Evolutionary conservation across 2,329 filamentous ascomycete genomes (phyloP), one percentile per base, ranked within the genome.

Genomic region (Mollisiaceae sp.): DNA sequence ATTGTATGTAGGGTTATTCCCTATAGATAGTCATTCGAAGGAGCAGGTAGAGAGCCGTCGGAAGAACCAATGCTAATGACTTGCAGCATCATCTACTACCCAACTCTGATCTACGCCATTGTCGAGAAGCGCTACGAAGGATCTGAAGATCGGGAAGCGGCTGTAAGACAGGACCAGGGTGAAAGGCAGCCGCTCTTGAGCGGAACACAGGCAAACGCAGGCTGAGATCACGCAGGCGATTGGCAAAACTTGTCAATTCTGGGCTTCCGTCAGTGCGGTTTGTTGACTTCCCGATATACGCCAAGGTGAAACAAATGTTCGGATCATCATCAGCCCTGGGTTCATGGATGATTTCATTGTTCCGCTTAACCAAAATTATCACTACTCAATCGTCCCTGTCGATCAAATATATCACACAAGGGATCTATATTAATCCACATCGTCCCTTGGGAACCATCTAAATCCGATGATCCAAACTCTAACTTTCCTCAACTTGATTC

Each of bases 41-140:
- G 45, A 12, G 2, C 6, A 11, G 45, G 4, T 50, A 9, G 5
- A 20, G 15, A 50, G 45, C 22, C 14, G 41, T 50, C 24, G 14
- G 11, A 32, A 18, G 9, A 35, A n/a, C 9, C 12, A 18, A 12
- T 32, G 27, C 50, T 54, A 18, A 54, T 35, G 24, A 54, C 24
- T 35, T 14, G n/a, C 35, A 63, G 69, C 6, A 52, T 70, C 22
- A 11, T 69, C 2, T 70, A 67, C 50, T 70, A 69, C 15, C 69
- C 68, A 9, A 70, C 69, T 35, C 55, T 68, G 8, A 58, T 62
- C 18, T 70, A 66, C 50, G 60, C 66, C 27, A 50, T 59, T 35
- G 1, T 45, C 22, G 65, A 65, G 38, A 45, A 59, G 41, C 57
- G 24, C 0, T n/a, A 60, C 22, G 47, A 57, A 57, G n/a, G 9